Conservation (phyloP, 768 basidiomycete genomes). For the Tulasnella sp. region DNA sequence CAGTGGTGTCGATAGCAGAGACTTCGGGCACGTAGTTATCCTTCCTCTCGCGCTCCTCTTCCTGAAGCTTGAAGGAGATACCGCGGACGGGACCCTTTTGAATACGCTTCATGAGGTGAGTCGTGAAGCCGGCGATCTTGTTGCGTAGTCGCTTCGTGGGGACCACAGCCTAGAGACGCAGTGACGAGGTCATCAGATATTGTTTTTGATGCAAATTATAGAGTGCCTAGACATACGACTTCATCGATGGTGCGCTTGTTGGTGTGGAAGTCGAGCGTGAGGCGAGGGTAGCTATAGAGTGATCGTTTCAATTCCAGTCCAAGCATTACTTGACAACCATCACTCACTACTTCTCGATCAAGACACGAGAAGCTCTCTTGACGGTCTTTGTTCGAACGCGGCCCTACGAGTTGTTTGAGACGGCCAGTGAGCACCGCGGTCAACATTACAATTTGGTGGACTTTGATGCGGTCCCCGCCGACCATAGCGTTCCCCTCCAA, state of each 20-base stretch:
- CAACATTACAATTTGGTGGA: conserved; percentile 10
- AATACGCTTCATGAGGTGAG: conserved; percentile 99
- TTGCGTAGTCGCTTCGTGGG: conserved; percentile 98
- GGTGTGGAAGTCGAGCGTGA: conserved; percentile 99
- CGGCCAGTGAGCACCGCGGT: neutral
- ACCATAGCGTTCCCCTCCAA: conserved; percentile 36
- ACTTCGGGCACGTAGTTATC: conserved; percentile 99
- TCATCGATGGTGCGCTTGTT: conserved; percentile 99
- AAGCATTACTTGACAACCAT: neutral
- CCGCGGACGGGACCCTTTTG: conserved; percentile 97
- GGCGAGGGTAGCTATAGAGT: conserved; percentile 83
- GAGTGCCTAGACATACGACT: conserved; percentile 58
- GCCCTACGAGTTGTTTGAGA: conserved; percentile 55
- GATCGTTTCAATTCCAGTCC: neutral
- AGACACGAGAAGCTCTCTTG: conserved; percentile 96
- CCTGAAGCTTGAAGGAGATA: conserved; percentile 99
- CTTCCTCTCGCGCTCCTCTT: conserved; percentile 98
- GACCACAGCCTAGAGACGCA: conserved; percentile 64
- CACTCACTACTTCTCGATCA: conserved; percentile 98
- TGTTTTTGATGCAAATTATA: neutral
- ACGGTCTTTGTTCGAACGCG: conserved; percentile 99
- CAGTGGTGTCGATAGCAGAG: conserved; percentile 82
- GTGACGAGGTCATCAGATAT: conserved; percentile 25
- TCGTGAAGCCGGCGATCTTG: conserved; percentile 99
- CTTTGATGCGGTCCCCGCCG: conserved; percentile 51